Base-by-base conservation (phyloP, 2,329 filamentous ascomycete species). In the Chaetomium strumarium region DNA sequence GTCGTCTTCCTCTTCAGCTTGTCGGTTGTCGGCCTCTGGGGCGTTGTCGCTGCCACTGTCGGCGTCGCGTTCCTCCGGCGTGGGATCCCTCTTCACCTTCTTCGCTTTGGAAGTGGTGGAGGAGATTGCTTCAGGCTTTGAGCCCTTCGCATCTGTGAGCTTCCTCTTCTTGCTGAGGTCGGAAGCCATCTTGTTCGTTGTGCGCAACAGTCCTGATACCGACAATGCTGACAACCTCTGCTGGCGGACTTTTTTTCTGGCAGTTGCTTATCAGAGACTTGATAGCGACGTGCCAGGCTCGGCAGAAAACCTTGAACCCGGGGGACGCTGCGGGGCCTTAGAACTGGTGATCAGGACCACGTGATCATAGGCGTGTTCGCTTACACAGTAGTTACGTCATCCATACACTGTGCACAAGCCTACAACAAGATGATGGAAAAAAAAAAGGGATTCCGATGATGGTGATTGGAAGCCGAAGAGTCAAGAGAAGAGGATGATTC, bases 131-230 rank as follows among this genome's bases (percentile, higher is more conserved):
- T 63, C 56, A 30, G 49, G 31, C 48, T 57, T 67, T 42, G 55
- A 5, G n/a, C 56, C 55, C 43, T 58, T 60, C 38, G 55, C 44
- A 31, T 68, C 67, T 59, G 67, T 67, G 44, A 67, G 54, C 56
- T 70, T 70, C 34, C 68, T 63, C 63, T 70, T 70, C 51, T 68
- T 69, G 63, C 62, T 64, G 42, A 57, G 53, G 37, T 66, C 63
- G 57, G 64, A 60, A 8, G 59, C 64, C 64, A 66, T 64, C 19
- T 49, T 67, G 60, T 13, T 46, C 51, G 34, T 49, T 40, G 36
- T 34, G 38, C 14, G n/a, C 16, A 5, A 34, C 20, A 13, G 19
- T 42, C 20, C 31, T n/a, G 19, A 19, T 10, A 34, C 16, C 13
- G 12, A 29, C 6, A n/a, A 19, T 38, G 29, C 17, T 20, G 5